A percentile compares a stretch with the other conserved stretches of the same genome.
Conservation (phyloP, 495 filamentous ascomycete genomes). For the Neurospora cerealis region DNA sequence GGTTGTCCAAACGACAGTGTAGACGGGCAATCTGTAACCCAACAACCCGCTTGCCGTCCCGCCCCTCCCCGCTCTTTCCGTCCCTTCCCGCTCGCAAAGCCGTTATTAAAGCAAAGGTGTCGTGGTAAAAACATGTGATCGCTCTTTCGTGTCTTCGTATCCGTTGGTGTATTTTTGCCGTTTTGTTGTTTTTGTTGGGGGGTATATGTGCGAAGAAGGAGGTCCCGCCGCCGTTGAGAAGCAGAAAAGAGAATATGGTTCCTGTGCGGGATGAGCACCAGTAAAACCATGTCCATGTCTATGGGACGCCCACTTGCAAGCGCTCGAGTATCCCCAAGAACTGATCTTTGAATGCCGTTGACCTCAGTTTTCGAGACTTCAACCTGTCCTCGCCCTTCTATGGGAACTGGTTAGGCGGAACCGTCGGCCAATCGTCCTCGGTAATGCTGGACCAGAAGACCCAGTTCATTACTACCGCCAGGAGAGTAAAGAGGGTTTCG, state of each 20-base stretch:
- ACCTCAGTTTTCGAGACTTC: background rate
- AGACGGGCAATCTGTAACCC: background rate
- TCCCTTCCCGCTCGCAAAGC: background rate
- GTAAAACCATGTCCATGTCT: background rate
- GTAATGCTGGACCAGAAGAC: constrained; percentile 98
- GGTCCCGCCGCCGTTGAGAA: background rate
- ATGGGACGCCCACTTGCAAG: background rate
- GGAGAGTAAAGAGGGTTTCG: constrained; percentile 82
- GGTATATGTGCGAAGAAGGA: background rate
- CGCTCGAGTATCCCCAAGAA: background rate
- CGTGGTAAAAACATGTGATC: background rate
- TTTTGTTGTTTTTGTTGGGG: background rate
- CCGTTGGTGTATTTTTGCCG: background rate
- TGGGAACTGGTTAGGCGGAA: constrained; percentile 19
- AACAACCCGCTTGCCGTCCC: background rate
- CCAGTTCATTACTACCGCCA: constrained; percentile 76
- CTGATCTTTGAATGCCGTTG: background rate
- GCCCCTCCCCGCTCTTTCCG: background rate
- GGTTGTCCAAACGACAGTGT: background rate
- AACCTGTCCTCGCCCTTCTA: constrained; percentile 4
- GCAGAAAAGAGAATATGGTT: background rate
- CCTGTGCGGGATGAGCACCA: background rate
- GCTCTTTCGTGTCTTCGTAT: background rate
- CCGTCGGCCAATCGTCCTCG: constrained; percentile 92
- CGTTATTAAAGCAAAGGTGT: background rate